phyloP scores from a whole-genome alignment of 805 yeast genomes.

The Limtongozyma cylindracea region DNA sequence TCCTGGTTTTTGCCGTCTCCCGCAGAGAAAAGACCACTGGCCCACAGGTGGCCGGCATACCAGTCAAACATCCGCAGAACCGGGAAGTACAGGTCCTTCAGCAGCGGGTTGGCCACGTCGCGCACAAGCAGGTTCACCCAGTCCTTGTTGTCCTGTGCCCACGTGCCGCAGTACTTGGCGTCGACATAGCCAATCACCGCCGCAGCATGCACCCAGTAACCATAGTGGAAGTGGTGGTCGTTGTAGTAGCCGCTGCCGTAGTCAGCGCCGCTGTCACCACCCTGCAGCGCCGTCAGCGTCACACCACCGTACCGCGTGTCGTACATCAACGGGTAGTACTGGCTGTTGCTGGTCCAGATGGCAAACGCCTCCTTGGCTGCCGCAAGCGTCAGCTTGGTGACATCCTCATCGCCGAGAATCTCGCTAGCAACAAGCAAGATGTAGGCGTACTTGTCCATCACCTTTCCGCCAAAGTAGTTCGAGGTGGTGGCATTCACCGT shows the following conservation, averaged over 20 bases:
- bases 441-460: conserved; percentile 29
- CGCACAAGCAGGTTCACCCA: conserved; percentile 39
- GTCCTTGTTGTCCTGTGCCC: conserved; percentile 19
- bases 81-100: conserved; percentile 29
- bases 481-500: conserved; percentile 13
- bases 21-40: conserved; percentile 34
- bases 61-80: conserved; percentile 43
- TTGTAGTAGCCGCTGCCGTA: conserved; percentile 61
- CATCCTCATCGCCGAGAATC: conserved; percentile 16
- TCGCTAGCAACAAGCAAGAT: conserved; percentile 23
- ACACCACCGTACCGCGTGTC: conserved; percentile 31
- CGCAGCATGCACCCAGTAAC: conserved; percentile 65
- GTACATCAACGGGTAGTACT: conserved; percentile 22
- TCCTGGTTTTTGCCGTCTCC: conserved; percentile 56
- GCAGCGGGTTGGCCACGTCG: conserved; percentile 41
- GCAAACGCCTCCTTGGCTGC: conserved; percentile 18
- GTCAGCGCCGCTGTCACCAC: conserved; percentile 19
- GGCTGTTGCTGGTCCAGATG: conserved; percentile 13
- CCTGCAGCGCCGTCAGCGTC: conserved; percentile 21
- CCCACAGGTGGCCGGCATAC: conserved; percentile 56
- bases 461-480: conserved; percentile 26
- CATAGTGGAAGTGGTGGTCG: conserved; percentile 78
- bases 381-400: conserved; percentile 9
- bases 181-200: conserved; percentile 56
- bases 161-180: conserved; percentile 25